Base-by-base conservation (phyloP, 2,329 filamentous ascomycete species). In the Stagonosporopsis cucurbitacearum region DNA sequence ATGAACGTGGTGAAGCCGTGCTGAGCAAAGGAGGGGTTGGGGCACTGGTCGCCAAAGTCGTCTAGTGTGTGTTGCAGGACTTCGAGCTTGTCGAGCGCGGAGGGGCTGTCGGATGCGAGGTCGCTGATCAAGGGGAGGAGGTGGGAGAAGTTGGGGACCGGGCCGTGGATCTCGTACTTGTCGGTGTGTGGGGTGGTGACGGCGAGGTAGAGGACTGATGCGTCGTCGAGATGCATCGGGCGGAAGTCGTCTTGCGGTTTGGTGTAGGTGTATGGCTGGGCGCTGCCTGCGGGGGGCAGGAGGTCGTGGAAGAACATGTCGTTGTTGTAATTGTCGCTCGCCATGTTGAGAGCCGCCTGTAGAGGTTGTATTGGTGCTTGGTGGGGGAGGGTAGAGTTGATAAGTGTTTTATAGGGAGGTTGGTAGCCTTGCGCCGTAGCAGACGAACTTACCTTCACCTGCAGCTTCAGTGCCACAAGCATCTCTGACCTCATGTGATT, bases 191-290 rank as follows among this genome's bases (percentile, higher is more conserved):
- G 69, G 1, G 57, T 59, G 7, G 46, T 66, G 60, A 61, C 45
- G 47, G 60, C 58, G 28, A 72, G 67, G 56, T 70, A 71, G 57
- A 60, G 60, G 57, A 67, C 55, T 9, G 65, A 65, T 39, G 56
- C n/a, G 2, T 50, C 20, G 8, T 28, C 15, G 22, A 39, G 23
- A 13, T 44, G 6, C 19, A 59, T 41, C 2, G 50, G 42, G 33
- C 57, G 39, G 49, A 66, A 59, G 50, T 59, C 37, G 25, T 68
- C 60, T n/a, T 22, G 15, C 12, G 65, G 66, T 23, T 62, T 58
- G 12, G 19, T 33, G 13, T 51, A 28, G 11, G 37, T 40, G n/a
- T 17, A 39, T 43, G 42, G 20, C 22, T 43, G 28, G 8, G 20
- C 35, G 19, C 23, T 25, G 41, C 19, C 32, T 17, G 37, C 42